Evolutionary conservation across 176 grass and related monocot genomes (phyloP), one percentile per base, ranked within the genome.

Genomic region (Zoysia pacifica): DNA sequence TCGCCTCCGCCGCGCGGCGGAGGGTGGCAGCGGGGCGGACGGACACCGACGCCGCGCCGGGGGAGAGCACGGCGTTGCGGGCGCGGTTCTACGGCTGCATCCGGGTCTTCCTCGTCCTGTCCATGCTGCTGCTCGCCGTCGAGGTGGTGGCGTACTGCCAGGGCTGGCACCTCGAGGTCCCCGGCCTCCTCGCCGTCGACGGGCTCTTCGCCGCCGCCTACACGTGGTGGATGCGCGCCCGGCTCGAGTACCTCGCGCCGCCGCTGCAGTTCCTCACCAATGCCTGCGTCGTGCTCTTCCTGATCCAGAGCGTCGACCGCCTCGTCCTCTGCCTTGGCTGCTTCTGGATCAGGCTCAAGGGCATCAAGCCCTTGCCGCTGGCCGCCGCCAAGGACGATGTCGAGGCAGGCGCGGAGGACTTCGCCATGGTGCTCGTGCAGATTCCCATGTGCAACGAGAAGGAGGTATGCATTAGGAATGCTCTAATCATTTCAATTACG

Each of bases 381-480:
- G 62, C 65, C 61, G 62, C 52, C 76, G 70, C 37, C 75, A 81
- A 88, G 63, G 79, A 85, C 48, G 90, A 97, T 58, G 81, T 84
- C 62, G 89, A 89, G 69, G 83, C 76, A 7, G 87, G 79, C 61
- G 48, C 56, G 9, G 84, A 84, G 5, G 68, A 88, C 43, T 94
- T 62, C 78, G 91, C 94, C 46, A 90, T 97, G 94, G 91, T 97
- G 48, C 84, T 97, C 53, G 89, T 97, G 59, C 94, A 97, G 79
- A 97, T 97, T 72, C 91, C 94, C n/a, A 97, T 97, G 91, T 91
- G 94, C 86, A 97, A 97, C 67, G 94, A 97, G 85, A 91, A 76
- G 76, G 94, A 97, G 94, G 94, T 97, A 66, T 86, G 61, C 69
- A 41, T 28, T 28, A 28, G 28, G 28, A 28, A 28, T 28, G 28